Evolutionary conservation across 177 flowering plant species (phyloP), one percentile per base, ranked within the genome.

Genomic region (Vitis hybrid): DNA sequence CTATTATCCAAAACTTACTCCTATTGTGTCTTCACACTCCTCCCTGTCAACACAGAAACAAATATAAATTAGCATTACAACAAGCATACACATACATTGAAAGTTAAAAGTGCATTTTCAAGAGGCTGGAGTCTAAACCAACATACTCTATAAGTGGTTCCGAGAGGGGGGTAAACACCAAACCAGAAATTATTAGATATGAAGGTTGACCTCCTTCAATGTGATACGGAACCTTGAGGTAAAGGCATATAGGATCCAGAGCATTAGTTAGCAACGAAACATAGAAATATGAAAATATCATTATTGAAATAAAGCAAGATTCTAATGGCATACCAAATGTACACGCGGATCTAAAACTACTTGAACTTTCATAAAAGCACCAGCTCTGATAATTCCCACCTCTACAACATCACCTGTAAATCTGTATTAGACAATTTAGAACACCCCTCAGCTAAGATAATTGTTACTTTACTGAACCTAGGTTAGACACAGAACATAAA

Each of bases 81-180:
- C 19, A 22, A 67, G 55, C 64, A 49, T 13, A 7, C 10, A 51
- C 5, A 2, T 57, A 16, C 50, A 10, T 64, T 50, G 50, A 14
- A 12, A 53, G 16, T 53, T 14, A 16, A 15, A 53, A 53, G 16
- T 5, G 16, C 16, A 53, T n/a, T 13, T 16, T 39, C 11, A 12
- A 63, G 15, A 65, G 3, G 59, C 20, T 26, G 29, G 16, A 70
- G n/a, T 51, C 45, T 22, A 59, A 13, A 51, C 33, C 31, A 67
- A 67, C 89, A 72, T 88, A 95, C 99, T 83, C 96, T 72, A 95
- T 93, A 18, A 95, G 86, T 60, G 98, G 98, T 71, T 93, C 99
- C n/a, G 98, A 93, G 49, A 95, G 94, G 12, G 96, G 96, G 52
- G 99, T 95, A 80, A 95, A 95, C 78, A 95, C 99, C 80, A 95